Evolutionary conservation across 768 basidiomycete genomes (phyloP).

Genomic region (Suillus placidus): DNA sequence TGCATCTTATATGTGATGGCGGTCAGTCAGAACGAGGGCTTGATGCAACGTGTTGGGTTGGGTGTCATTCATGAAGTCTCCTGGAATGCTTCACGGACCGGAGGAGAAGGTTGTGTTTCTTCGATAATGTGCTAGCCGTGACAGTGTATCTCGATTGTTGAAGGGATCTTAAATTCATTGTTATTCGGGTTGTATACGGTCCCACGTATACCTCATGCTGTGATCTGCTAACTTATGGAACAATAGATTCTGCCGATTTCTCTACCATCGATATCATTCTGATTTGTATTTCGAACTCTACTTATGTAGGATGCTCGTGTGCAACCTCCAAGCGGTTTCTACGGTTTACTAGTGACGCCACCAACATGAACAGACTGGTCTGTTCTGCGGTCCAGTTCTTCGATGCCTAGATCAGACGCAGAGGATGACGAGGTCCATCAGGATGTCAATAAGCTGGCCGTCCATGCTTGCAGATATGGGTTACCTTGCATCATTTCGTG

Average conservation of each 20-base stretch:
- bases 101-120: not conserved
- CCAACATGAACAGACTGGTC: not conserved
- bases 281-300: not conserved
- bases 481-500: constrained; percentile 29
- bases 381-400: not conserved
- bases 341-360: not conserved
- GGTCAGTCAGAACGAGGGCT: constrained; percentile 11
- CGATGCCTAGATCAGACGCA: not conserved
- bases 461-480: constrained; percentile 9
- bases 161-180: not conserved
- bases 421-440: not conserved
- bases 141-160: not conserved
- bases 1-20: constrained; percentile 27
- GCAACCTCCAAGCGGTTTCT: not conserved
- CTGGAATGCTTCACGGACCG: constrained; percentile 13
- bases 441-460: not conserved
- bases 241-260: not conserved
- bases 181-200: not conserved
- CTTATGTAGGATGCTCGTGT: not conserved
- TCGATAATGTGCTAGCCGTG: not conserved
- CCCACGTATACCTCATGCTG: not conserved
- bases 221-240: not conserved
- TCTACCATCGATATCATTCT: not conserved
- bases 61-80: constrained; percentile 23
- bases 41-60: constrained; percentile 25